Evolutionary conservation across 2,329 filamentous ascomycete genomes (phyloP).

Genomic region (Fusarium annulatum): DNA sequence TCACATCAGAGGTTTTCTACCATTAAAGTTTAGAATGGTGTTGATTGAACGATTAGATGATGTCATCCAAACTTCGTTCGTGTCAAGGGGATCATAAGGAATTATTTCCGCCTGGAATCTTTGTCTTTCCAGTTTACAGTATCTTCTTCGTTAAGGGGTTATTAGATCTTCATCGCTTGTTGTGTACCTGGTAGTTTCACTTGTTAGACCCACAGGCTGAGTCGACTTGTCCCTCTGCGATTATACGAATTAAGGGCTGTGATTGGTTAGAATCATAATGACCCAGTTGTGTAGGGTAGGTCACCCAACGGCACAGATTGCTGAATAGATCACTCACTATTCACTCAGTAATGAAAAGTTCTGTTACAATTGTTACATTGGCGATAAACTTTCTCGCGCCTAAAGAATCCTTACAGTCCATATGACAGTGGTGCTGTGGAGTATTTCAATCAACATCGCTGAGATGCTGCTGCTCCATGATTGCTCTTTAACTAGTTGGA

Average conservation of each 20-base stretch:
- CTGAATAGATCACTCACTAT: background rate
- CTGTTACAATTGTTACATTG: accelerated
- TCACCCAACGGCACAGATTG: accelerated
- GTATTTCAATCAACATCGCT: accelerated
- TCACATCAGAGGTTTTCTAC: background rate
- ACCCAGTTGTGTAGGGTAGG: accelerated
- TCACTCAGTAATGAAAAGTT: accelerated
- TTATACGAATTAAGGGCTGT: background rate
- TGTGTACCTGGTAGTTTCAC: no score
- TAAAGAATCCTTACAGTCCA: accelerated
- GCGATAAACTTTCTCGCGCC: accelerated
- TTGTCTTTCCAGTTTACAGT: accelerated
- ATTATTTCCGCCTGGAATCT: accelerated
- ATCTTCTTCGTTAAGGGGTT: accelerated
- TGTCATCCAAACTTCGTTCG: accelerated
- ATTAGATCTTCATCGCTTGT: background rate
- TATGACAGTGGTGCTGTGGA: accelerated
- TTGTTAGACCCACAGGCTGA: no score
- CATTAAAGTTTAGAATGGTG: accelerated
- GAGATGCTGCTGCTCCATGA: no score
- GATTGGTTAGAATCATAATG: accelerated
- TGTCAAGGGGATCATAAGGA: accelerated
- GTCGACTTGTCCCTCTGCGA: no score
- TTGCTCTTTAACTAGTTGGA: no score
- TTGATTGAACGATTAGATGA: accelerated